These are phyloP conservation scores for Amanita fuliginea DNA, from an alignment of 768 basidiomycete species.

Conservation along the genomic window DNA sequence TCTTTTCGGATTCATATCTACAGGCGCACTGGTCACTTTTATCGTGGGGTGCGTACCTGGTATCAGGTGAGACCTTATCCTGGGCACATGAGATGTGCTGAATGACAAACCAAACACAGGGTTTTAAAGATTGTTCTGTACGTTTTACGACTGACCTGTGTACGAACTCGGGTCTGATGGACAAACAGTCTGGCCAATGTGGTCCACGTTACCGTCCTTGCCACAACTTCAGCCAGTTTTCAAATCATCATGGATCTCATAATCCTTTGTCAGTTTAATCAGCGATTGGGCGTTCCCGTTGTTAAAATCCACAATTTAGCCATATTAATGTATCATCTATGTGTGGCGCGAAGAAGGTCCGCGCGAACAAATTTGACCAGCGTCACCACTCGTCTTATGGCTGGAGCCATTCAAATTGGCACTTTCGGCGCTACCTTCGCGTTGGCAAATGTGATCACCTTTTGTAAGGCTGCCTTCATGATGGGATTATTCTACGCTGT, in stretches of 20 bases:
- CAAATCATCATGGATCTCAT: no score
- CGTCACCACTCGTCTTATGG: slow-evolving; percentile 8
- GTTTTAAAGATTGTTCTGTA: no score
- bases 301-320: background rate
- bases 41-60: background rate
- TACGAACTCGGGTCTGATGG: no score
- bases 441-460: slow-evolving; percentile 5
- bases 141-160: no score
- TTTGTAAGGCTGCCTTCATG: background rate
- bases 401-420: slow-evolving; percentile 7
- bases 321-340: background rate
- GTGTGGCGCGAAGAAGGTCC: slow-evolving; percentile 2
- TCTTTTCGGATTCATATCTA: background rate
- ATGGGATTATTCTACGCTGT: background rate
- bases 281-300: no score
- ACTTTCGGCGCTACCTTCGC: slow-evolving; percentile 6
- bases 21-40: background rate
- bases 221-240: no score
- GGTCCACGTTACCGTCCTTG: no score
- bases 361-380: background rate
- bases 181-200: no score
- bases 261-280: no score
- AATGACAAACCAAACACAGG: no score
- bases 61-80: background rate
- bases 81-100: background rate